Evolutionary conservation across 257 asterid genomes (phyloP), one percentile per base, ranked within the genome.

Genomic region (Ajuga chamaepitys): DNA sequence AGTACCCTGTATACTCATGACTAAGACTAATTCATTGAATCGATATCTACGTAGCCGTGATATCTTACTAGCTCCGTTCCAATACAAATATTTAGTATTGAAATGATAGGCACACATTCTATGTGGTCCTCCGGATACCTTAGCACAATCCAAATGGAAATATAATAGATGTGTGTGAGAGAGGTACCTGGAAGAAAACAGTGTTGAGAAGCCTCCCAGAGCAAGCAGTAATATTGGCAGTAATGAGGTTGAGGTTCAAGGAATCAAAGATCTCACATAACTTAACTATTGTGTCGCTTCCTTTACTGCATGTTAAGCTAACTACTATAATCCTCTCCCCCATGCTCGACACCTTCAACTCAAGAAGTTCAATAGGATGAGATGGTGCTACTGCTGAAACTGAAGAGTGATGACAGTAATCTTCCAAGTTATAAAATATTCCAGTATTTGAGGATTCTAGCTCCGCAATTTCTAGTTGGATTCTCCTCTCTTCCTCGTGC

Each of bases 211-310:
- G 77, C 74, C 53, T 82, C 4, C 83, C 89, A 2, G 89, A 67
- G 70, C 80, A 77, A 44, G 85, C 75, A 70, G 76, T 72, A 57
- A 88, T 82, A 47, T 64, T 85, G 46, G 84, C 82, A 4, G 86
- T 82, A 26, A 82, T 78, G 73, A 88, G 62, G 77, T 82, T 85
- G 78, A 88, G 86, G 38, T 86, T 74, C 75, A 88, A 75, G 60
- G 89, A 73, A 64, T 88, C 96, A 48, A 88, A 85, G 25, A 77
- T 76, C 18, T 88, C 82, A 61, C 96, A 85, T 1, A 88, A 76
- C 67, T 81, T 71, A 1, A 85, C 72, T 75, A 88, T 78, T 26
- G 95, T 82, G 77, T 83, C 87, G 64, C 67, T 80, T 74, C 82
- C 71, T 61, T 85, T 82, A 35, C 66, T 73, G 79, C 96, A 88